Conservation (phyloP, 345 rosid species). For the Toxicodendron radicans region DNA sequence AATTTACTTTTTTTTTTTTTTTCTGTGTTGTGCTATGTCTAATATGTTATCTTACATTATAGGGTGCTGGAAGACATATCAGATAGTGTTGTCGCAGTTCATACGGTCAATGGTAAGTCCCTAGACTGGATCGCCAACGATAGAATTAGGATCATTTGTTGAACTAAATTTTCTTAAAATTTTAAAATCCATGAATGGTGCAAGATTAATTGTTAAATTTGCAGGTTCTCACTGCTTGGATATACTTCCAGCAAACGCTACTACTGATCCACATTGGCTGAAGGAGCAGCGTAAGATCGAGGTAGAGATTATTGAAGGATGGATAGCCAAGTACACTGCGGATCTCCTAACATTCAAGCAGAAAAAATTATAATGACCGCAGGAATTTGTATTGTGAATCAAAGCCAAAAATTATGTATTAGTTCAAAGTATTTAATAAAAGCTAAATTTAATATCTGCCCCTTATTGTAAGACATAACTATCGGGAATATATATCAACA, state of each 20-base stretch:
- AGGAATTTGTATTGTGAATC: background rate
- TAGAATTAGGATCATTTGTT: too few relatives aligned
- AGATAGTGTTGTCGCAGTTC: constrained; percentile 34
- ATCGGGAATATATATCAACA: too few relatives aligned
- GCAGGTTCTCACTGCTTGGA: constrained; percentile 43
- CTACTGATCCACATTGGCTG: constrained; percentile 36
- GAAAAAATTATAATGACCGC: background rate
- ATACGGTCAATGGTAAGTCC: constrained; percentile 35
- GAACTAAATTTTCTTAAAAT: too few relatives aligned
- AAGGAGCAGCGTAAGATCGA: constrained; percentile 32
- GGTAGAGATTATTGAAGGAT: constrained; percentile 22
- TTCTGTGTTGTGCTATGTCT: background rate
- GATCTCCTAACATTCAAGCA: constrained; percentile 17
- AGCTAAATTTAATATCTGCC: too few relatives aligned
- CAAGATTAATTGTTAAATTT: background rate
- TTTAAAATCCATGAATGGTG: background rate
- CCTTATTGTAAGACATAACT: too few relatives aligned
- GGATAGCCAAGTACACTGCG: constrained; percentile 27
- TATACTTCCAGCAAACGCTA: constrained; percentile 15
- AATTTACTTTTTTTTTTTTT: background rate
- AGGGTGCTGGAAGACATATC: constrained; percentile 50
- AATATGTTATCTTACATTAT: background rate
- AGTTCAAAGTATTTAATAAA: too few relatives aligned
- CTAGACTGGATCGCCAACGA: too few relatives aligned
- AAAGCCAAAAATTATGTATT: background rate